Base-by-base conservation (phyloP, 495 filamentous ascomycete species). In the Beverwykella pulmonaria region DNA sequence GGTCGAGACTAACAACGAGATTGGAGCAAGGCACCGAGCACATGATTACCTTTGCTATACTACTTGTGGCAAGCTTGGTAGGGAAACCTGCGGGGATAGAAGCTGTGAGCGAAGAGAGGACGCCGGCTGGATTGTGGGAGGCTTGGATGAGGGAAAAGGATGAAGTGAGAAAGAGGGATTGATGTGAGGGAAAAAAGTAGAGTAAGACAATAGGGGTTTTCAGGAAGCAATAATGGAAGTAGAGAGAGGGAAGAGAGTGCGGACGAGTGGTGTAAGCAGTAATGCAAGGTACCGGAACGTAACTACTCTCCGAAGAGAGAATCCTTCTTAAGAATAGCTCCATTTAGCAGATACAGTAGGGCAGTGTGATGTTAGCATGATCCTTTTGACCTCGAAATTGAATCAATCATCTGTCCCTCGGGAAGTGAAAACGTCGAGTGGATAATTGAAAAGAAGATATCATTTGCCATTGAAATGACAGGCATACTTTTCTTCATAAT, bases 91-190 rank as follows among this genome's bases (percentile, higher is more conserved):
- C 46, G 5, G 60, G 66, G 29, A 3, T 69, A 12, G 23, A 59
- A 7, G 61, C 47, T 29, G 66, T 69, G 34, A 54, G 53, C 15
- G 47, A 59, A 41, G 61, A 59, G 34, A 53, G 54, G 54, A 69
- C 53, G 48, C 66, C 66, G n/a, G 20, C 19, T 17, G 26, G 19
- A 19, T 56, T 68, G 30, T 68, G 65, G 65, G 59, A 57, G 26
- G 65, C 17, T 19, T 62, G 65, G 58, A 48, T 26, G 39, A 27
- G 25, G 52, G 27, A 46, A 14, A 36, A 55, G 20, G 47, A 30
- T 27, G 41, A 22, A 1, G 25, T 26, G 36, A 36, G n/a, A 22
- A 26, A 57, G 29, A 20, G 26, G 41, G 14, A 29, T 15, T 44
- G 12, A 34, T 44, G 39, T 34, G 23, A 53, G 23, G 27, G 14